phyloP scores from a whole-genome alignment of 805 yeast genomes.

The Zygoascus biomembranicola region DNA sequence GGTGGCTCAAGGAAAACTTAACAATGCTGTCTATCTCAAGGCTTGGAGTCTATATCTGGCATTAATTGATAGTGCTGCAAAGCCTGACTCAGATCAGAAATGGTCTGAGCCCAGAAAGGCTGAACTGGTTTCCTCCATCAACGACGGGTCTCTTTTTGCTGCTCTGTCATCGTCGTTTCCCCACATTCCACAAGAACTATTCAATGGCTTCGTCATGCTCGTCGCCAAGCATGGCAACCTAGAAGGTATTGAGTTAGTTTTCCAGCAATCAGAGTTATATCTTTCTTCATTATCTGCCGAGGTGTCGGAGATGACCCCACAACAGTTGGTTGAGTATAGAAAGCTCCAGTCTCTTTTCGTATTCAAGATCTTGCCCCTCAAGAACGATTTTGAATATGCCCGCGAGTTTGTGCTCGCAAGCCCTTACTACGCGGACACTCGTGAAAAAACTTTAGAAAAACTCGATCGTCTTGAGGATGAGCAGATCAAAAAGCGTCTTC shows the following conservation, averaged over 20 bases:
- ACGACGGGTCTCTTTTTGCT: neutral
- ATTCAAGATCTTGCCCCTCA: slow-evolving; percentile 11
- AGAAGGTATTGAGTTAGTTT: neutral
- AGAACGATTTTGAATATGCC: slow-evolving; percentile 15
- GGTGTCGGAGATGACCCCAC: neutral
- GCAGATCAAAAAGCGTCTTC: slow-evolving; percentile 1
- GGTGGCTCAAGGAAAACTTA: neutral
- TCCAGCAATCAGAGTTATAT: slow-evolving; percentile 4
- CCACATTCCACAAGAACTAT: slow-evolving; percentile 6
- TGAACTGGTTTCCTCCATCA: neutral
- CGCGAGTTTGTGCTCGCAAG: slow-evolving; percentile 8
- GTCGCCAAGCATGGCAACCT: neutral
- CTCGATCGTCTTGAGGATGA: slow-evolving; percentile 7
- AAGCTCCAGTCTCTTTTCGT: slow-evolving; percentile 8
- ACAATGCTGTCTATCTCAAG: slow-evolving; percentile 8
- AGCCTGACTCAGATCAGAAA: neutral
- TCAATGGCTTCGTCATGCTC: slow-evolving; percentile 5
- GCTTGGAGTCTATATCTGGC: slow-evolving; percentile 17
- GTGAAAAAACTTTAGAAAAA: slow-evolving; percentile 2
- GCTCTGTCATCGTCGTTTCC: neutral
- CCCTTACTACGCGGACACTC: neutral
- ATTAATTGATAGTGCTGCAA: slow-evolving; percentile 12
- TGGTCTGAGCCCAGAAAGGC: neutral
- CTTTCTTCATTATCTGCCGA: slow-evolving; percentile 1
- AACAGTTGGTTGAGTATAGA: neutral